Evolutionary conservation across 257 asterid species (phyloP).

Genomic region (Primulina huaijiensis): DNA sequence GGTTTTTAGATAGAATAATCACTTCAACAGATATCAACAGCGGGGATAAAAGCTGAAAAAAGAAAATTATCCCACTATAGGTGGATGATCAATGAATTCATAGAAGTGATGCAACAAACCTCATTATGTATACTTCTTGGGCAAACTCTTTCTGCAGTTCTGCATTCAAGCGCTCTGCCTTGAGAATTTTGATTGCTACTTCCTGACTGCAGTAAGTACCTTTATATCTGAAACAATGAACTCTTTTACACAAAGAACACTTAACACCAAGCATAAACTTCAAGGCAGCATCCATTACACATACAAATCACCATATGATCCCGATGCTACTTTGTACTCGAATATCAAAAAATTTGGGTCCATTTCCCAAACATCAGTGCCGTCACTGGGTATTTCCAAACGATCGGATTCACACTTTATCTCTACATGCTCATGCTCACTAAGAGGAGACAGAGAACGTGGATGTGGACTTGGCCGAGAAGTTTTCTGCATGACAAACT

Average conservation of each 20-base stretch:
- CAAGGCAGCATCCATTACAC: slow-evolving; percentile 24
- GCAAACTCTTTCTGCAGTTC: slow-evolving; percentile 93
- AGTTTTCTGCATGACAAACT: slow-evolving; percentile 39
- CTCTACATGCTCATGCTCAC: slow-evolving; percentile 34
- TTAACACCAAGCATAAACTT: slow-evolving; percentile 21
- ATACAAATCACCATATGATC: slow-evolving; percentile 72
- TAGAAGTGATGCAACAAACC: slow-evolving; percentile 44
- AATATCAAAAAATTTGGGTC: slow-evolving; percentile 51
- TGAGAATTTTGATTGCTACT: slow-evolving; percentile 93
- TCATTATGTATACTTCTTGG: slow-evolving; percentile 96
- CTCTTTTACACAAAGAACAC: slow-evolving; percentile 19
- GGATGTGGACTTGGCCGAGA: slow-evolving; percentile 35
- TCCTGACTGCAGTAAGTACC: slow-evolving; percentile 86
- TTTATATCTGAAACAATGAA: slow-evolving; percentile 58
- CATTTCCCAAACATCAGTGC: slow-evolving; percentile 75
- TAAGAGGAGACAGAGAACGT: slow-evolving; percentile 36
- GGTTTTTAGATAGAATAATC: neutral
- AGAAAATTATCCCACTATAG: neutral
- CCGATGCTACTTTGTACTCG: slow-evolving; percentile 62
- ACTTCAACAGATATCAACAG: neutral
- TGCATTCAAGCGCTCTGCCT: slow-evolving; percentile 73
- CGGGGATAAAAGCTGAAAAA: neutral
- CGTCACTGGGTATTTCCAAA: slow-evolving; percentile 58
- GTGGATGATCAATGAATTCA: slow-evolving; percentile 15
- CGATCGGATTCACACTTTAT: slow-evolving; percentile 44